A percentile compares a stretch with the other conserved stretches of the same genome.
Conservation (phyloP, 169 alveolate species). For the Theileria annulata region DNA sequence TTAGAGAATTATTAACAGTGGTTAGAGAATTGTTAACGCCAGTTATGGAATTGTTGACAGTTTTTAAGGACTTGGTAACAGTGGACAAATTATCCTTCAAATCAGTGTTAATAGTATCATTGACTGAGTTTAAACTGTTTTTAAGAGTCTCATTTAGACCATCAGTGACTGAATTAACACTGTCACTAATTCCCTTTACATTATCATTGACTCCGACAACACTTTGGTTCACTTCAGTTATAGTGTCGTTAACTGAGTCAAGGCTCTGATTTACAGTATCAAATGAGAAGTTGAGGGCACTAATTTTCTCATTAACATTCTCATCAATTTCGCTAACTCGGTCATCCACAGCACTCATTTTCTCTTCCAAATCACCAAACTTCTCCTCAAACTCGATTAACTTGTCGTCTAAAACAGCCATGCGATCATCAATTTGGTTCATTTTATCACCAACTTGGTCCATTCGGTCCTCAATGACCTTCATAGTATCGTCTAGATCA, state of each 20-base stretch:
- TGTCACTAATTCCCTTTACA: neutral
- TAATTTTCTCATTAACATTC: neutral
- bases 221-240: conserved; percentile 7
- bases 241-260: neutral
- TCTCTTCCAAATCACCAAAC: neutral
- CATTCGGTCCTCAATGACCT: neutral
- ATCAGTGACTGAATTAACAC: neutral
- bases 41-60: neutral
- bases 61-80: neutral
- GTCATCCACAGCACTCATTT: neutral
- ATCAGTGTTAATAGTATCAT: conserved; percentile 7
- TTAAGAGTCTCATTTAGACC: conserved; percentile 9
- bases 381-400: neutral
- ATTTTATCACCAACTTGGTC: neutral
- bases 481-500: neutral
- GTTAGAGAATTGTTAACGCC: neutral
- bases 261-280: neutral
- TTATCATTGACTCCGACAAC: conserved; percentile 6
- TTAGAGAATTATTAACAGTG: neutral
- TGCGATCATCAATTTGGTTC: neutral
- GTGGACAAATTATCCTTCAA: conserved; percentile 15
- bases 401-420: neutral
- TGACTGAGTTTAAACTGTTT: conserved; percentile 3
- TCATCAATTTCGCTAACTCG: neutral
- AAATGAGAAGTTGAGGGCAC: neutral